Conservation (phyloP, 805 yeast genomes). For the Cephaloascus fragrans region DNA sequence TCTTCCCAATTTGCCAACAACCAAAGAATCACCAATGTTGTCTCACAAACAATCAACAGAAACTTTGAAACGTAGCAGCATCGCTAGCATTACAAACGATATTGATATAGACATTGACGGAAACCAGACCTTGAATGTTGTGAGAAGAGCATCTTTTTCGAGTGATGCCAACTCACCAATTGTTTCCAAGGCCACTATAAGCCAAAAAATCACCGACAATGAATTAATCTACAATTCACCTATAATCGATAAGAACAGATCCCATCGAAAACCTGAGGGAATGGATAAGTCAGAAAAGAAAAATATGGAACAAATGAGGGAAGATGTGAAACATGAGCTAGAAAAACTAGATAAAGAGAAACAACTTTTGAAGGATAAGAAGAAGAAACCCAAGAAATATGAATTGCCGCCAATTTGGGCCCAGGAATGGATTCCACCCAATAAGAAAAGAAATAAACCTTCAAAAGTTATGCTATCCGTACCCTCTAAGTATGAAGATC, state of each 20-base stretch:
- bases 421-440: conserved; percentile 50
- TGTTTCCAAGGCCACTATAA: conserved; percentile 7
- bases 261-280: not conserved
- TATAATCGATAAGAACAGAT: not conserved
- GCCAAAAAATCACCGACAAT: conserved; percentile 4
- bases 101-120: conserved; percentile 34
- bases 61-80: conserved; percentile 9
- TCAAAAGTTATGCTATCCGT: not conserved
- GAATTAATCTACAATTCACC: conserved; percentile 1
- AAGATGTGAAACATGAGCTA: conserved; percentile 12
- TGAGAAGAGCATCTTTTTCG: conserved; percentile 13
- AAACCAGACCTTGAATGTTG: conserved; percentile 22
- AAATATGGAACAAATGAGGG: not conserved
- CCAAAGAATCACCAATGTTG: not conserved
- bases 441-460: conserved; percentile 11
- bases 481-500: conserved; percentile 1
- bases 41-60: not conserved
- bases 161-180: conserved; percentile 14
- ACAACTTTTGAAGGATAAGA: conserved; percentile 3
- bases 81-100: conserved; percentile 29
- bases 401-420: conserved; percentile 77
- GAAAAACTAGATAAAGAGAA: conserved; percentile 12
- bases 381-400: conserved; percentile 51
- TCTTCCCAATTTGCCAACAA: too few species aligned
- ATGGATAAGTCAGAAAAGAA: not conserved